Evolutionary conservation across 352 stramenopile genomes (phyloP), one percentile per base, ranked within the genome.

Genomic region (Pythium guiyangense): DNA sequence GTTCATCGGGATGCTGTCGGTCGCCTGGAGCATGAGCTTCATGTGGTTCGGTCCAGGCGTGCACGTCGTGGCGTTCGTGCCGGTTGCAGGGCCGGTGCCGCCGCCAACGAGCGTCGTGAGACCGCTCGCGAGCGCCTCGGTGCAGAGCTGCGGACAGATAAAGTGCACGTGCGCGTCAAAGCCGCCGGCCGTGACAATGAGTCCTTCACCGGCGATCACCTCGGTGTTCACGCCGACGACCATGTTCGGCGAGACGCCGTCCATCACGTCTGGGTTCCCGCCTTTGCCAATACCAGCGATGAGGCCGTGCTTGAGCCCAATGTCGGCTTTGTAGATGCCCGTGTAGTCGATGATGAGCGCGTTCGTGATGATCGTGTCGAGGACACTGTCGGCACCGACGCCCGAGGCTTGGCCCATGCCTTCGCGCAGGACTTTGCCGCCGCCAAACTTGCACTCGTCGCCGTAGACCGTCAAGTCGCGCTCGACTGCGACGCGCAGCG

Each of bases 291-390:
- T 98, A 18, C 84, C 93, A 12, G 86, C 79, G 71, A 99, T 98
- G 20, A 84, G 54, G 27, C 92, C 93, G 34, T 96, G 77, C 67
- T 97, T 98, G 54, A 98, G 90, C 8, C 96, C 96, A 55, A 98
- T 79, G 61, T 99, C 96, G 10, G 94, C 94, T 71, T 99, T 98
- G 76, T 97, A 92, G 54, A 98, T 96, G 31, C 94, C 96, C 6
- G 90, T 90, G 62, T 91, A 96, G 77, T 98, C 95, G 27, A 99
- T 63, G 69, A 99, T 94, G 8, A 98, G 72, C 2, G 95, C 96
- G 68, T 99, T 99, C 48, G 95, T 98, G 74, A 99, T 98, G 59
- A 99, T 96, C 22, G 79, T 91, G 69, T 99, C 96, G 45, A 98
- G 72, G 11, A 88, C 86, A 17, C 86, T 60, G 37, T 45, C 47